These are phyloP conservation scores for Monascus ruber DNA, from an alignment of 2,329 filamentous ascomycete species.

Conservation along the genomic window DNA sequence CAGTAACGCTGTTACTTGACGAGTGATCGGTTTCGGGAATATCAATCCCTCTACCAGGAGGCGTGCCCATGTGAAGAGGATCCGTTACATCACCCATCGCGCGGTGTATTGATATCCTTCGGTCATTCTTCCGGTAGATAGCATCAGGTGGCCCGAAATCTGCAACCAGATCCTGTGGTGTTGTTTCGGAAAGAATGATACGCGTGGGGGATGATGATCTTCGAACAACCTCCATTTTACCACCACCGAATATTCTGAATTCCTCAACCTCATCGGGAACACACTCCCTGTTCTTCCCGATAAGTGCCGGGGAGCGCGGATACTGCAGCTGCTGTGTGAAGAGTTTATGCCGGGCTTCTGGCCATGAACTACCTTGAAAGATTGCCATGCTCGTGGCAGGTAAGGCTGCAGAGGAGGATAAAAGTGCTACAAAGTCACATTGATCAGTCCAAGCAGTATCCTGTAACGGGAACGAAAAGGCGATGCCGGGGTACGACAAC, in stretches of 20 bases:
- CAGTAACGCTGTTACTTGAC: conserved; percentile 58
- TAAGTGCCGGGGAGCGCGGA: conserved; percentile 58
- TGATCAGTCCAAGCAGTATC: conserved; percentile 60
- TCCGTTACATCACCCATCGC: conserved; percentile 20
- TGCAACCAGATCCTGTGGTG: conserved; percentile 79
- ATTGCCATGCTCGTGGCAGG: conserved; percentile 80
- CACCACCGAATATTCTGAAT: conserved; percentile 65
- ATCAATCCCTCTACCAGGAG: conserved; percentile 26
- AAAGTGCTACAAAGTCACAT: conserved; percentile 71
- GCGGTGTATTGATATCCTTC: conserved; percentile 71
- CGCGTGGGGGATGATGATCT: conserved; percentile 56
- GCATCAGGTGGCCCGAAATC: conserved; percentile 89
- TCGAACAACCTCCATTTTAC: conserved; percentile 65
- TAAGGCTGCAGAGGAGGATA: conserved; percentile 66
- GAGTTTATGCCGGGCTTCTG: conserved; percentile 62
- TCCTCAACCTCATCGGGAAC: conserved; percentile 83
- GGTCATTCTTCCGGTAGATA: conserved; percentile 84
- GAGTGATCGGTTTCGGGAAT: conserved; percentile 62
- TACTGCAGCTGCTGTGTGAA: conserved; percentile 66
- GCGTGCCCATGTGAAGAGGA: conserved; percentile 23
- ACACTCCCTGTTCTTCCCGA: conserved; percentile 61
- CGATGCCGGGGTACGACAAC: conserved; percentile 85
- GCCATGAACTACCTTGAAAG: conserved; percentile 84
- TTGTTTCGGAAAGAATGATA: conserved; percentile 73
- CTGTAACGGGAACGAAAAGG: conserved; percentile 78